A percentile compares a stretch with the other conserved stretches of the same genome.
These are phyloP conservation scores for Bruguiera sexangula DNA, from an alignment of 345 rosid species.

Conservation along the genomic window DNA sequence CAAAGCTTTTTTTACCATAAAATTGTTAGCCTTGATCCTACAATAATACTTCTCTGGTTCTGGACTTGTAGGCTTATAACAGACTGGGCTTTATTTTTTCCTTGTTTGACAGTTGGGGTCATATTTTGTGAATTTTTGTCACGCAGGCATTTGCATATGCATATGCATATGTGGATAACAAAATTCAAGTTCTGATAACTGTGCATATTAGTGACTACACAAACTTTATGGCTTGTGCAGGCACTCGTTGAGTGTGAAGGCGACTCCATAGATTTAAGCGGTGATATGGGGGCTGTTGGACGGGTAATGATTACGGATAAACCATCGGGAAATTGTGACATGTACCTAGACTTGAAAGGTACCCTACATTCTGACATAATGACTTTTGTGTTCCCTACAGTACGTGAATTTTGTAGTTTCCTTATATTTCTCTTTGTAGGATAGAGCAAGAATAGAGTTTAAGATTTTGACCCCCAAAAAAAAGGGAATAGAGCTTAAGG, in stretches of 20 bases:
- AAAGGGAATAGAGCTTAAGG: too few relatives aligned
- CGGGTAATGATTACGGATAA: conserved; percentile 64
- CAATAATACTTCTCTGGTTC: too few relatives aligned
- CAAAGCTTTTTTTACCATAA: too few relatives aligned
- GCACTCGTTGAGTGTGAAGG: conserved; percentile 97
- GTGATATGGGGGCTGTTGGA: conserved; percentile 97
- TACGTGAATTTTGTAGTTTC: not conserved
- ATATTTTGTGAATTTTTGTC: too few relatives aligned
- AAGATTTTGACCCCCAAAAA: too few relatives aligned
- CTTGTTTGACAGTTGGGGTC: too few relatives aligned
- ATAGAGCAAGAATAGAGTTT: conserved; percentile 14
- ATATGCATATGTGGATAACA: too few relatives aligned
- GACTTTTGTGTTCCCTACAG: not conserved
- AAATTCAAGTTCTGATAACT: too few relatives aligned
- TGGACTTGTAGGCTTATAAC: too few relatives aligned
- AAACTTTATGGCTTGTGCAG: conserved; percentile 42
- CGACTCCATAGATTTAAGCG: conserved; percentile 89
- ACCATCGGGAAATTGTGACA: conserved; percentile 48
- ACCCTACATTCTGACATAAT: conserved; percentile 17
- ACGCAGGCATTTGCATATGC: too few relatives aligned
- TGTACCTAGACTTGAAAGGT: conserved; percentile 89
- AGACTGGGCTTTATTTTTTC: too few relatives aligned
- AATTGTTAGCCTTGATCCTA: too few relatives aligned
- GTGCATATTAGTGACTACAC: not conserved
- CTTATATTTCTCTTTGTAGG: not conserved